Percentiles rank a stretch among this genome's conserved stretches.
Conservation (phyloP, 2,329 filamentous ascomycete genomes). For the Talaromyces sp. region DNA sequence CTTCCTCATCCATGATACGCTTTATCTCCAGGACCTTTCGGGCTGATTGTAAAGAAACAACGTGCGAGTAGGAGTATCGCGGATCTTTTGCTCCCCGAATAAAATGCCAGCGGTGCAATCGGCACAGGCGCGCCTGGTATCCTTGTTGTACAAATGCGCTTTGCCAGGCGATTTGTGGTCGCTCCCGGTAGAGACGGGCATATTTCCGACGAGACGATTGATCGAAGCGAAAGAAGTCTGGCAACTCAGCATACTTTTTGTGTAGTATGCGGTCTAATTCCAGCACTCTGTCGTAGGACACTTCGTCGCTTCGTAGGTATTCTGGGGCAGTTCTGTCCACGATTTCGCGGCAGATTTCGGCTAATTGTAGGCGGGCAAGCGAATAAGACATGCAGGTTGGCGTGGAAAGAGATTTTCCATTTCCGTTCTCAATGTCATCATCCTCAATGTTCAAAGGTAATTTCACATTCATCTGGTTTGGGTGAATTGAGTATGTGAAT, state of each 20-base stretch:
- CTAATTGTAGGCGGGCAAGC: conserved; percentile 46
- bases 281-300: conserved; percentile 44
- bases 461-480: conserved; percentile 45
- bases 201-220: conserved; percentile 28
- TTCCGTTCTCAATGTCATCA: conserved; percentile 33
- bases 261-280: conserved; percentile 40
- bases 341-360: conserved; percentile 44
- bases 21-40: conserved; percentile 42
- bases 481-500: conserved; percentile 47
- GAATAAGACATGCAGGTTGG: conserved; percentile 52
- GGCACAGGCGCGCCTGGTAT: conserved; percentile 40
- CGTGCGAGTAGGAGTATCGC: conserved; percentile 41
- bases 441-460: conserved; percentile 49
- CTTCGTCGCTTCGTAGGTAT: conserved; percentile 27
- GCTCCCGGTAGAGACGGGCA: conserved; percentile 30
- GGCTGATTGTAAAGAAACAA: conserved; percentile 42
- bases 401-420: conserved; percentile 31
- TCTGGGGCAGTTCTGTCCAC: conserved; percentile 39
- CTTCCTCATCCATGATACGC: conserved; percentile 36
- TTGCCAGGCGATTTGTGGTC: conserved; percentile 39
- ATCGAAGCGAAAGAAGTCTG: conserved; percentile 43
- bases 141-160: conserved; percentile 39
- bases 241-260: conserved; percentile 33
- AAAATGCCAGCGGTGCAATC: conserved; percentile 45
- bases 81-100: conserved; percentile 40